Conservation (phyloP, 1,139 yeast species). For the Suhomyces bribrorum region DNA sequence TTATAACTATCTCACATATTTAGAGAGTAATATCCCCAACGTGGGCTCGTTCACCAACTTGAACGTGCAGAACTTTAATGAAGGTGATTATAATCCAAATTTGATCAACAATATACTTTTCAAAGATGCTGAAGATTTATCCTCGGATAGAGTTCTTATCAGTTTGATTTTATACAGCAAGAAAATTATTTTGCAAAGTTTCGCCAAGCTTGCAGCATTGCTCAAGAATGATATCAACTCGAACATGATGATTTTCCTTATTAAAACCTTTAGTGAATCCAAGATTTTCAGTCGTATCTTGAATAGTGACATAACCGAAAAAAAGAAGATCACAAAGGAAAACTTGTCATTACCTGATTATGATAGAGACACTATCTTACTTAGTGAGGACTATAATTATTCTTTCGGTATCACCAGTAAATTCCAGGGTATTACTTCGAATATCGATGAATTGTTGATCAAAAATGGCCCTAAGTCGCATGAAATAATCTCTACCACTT, state of each 20-base stretch:
- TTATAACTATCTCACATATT: conserved; percentile 42
- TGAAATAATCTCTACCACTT: background rate
- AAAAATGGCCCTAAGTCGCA: conserved; percentile 11
- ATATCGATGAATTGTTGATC: conserved; percentile 29
- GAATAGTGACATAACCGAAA: conserved; percentile 22
- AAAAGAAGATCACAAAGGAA: conserved; percentile 16
- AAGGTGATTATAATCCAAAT: conserved; percentile 33
- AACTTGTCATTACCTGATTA: conserved; percentile 23
- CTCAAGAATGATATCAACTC: conserved; percentile 43
- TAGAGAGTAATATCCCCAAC: conserved; percentile 41
- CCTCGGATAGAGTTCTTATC: conserved; percentile 31
- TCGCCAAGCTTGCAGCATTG: conserved; percentile 30
- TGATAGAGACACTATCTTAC: conserved; percentile 23
- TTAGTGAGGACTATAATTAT: conserved; percentile 39
- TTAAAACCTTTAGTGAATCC: conserved; percentile 43
- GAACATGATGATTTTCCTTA: conserved; percentile 41
- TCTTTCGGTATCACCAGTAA: conserved; percentile 46
- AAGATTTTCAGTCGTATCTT: conserved; percentile 32
- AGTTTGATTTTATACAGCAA: conserved; percentile 39
- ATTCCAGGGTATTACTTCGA: conserved; percentile 21
- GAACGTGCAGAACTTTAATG: conserved; percentile 28
- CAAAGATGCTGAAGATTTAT: conserved; percentile 24
- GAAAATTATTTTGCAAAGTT: conserved; percentile 37
- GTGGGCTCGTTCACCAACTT: conserved; percentile 41
- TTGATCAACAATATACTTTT: conserved; percentile 34